Evolutionary conservation across 2,329 filamentous ascomycete species (phyloP).

Genomic region (Alternaria atra): DNA sequence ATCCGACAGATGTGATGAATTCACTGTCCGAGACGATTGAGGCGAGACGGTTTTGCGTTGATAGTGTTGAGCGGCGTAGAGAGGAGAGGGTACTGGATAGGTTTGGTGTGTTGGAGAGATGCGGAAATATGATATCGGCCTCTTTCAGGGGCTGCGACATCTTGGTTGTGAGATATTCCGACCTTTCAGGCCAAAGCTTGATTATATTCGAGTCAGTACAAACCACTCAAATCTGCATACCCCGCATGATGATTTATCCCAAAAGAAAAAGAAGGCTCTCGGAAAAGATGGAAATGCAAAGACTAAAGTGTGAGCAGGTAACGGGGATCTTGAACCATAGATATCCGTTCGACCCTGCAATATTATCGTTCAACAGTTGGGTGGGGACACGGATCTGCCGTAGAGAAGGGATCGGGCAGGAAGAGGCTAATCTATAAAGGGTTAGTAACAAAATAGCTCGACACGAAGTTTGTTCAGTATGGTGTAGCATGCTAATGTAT

Average conservation of each 20-base stretch:
- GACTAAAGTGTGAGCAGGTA: neutral
- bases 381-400: neutral
- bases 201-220: neutral
- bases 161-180: neutral
- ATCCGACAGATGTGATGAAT: constrained; percentile 73
- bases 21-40: constrained; percentile 80
- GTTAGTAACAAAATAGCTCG: neutral
- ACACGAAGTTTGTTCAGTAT: neutral
- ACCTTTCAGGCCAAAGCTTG: neutral
- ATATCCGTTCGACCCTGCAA: neutral
- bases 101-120: constrained; percentile 70
- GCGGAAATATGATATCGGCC: constrained; percentile 63
- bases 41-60: constrained; percentile 79
- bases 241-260: constrained; percentile 8
- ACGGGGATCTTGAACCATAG: neutral
- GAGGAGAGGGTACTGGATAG: constrained; percentile 70
- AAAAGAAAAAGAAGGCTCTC: neutral
- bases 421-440: neutral
- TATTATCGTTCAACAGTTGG: neutral
- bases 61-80: constrained; percentile 79
- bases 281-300: neutral
- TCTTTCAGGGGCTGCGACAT: constrained; percentile 43
- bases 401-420: neutral
- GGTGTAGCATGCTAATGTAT: neutral
- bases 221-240: constrained; percentile 5